Evolutionary conservation across 768 basidiomycete species (phyloP).

Genomic region (Lactarius vividus): DNA sequence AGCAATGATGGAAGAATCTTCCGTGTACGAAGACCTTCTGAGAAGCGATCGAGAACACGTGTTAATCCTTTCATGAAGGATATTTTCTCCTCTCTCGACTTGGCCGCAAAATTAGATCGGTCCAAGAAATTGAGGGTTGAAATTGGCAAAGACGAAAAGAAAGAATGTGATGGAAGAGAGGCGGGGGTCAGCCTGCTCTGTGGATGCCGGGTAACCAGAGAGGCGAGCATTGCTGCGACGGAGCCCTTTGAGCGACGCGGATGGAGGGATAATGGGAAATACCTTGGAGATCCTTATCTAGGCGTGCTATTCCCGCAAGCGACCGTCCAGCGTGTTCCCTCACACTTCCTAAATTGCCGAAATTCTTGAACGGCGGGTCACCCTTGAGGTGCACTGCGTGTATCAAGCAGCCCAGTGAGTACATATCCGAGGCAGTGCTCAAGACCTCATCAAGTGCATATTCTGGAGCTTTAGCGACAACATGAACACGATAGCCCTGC

Average conservation of each 20-base stretch:
- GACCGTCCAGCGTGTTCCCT: constrained; percentile 68
- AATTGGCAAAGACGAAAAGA: constrained; percentile 94
- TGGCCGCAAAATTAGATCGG: constrained; percentile 90
- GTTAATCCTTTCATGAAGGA: constrained; percentile 92
- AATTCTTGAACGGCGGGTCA: constrained; percentile 82
- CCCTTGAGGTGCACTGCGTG: constrained; percentile 91
- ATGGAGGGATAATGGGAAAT: constrained; percentile 23
- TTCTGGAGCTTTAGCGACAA: constrained; percentile 70
- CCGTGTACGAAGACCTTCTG: constrained; percentile 78
- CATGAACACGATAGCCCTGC: not conserved
- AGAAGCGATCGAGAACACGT: constrained; percentile 77
- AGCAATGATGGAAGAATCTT: constrained; percentile 91
- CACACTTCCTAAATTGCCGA: constrained; percentile 66
- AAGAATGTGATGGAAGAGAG: constrained; percentile 78
- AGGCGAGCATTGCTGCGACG: constrained; percentile 65
- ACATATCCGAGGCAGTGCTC: constrained; percentile 88
- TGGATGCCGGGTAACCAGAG: constrained; percentile 78
- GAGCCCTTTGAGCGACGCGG: constrained; percentile 5
- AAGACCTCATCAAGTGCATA: constrained; percentile 89
- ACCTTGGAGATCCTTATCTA: constrained; percentile 78
- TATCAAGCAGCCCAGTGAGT: constrained; percentile 85
- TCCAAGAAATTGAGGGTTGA: constrained; percentile 96
- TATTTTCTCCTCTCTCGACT: constrained; percentile 93
- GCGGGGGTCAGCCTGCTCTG: constrained; percentile 71
- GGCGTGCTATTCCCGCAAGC: constrained; percentile 55